Evolutionary conservation across 352 stramenopile species (phyloP), one percentile per base, ranked within the genome.

Genomic region (Pilasporangium apinafurcum): DNA sequence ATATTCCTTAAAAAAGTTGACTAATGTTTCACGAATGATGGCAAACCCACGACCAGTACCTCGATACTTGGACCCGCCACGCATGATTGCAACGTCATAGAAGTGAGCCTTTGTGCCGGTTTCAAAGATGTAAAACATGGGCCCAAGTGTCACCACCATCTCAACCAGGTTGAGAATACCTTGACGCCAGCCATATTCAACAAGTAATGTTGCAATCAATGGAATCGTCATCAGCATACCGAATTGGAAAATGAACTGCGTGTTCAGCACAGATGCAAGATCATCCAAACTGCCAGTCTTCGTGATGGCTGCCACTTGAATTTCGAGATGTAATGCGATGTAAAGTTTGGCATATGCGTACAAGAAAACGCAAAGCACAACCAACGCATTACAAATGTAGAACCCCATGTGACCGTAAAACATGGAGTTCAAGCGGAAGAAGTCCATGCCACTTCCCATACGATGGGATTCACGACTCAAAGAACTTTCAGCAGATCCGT

Each of bases 351-450:
- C 64, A 60, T 94, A 94, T 8, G 67, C 59, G 44, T 91, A 94
- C 2, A 69, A 62, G 40, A 89, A 94, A 14, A 91, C 78, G 62
- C 77, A 88, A 8, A 92, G 43, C 37, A 94, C 76, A 3, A 80
- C 77, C 30, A 94, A 34, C 12, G 77, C 75, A 44, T 92, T 89
- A 52, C 72, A 89, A 21, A 94, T 88, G 67, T 94, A 94, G 44
- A 89, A 94, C 12, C 82, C 82, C 76, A 92, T 90, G 62, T 94
- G 78, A 3, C 77, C 75, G 58, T 94, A 94, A 50, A 91, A 94
- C 74, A 90, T 90, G 34, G 83, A 90, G 56, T 95, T 92, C 21
- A 95, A 52, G 3, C 83, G 81, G 65, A 92, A 95, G 24, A 95
- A 95, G 44, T 92, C 81, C 79, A 95, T 88, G 26, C 74, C 68